Base-by-base conservation (phyloP, 2,329 filamentous ascomycete species). In the Penicillium sp. region DNA sequence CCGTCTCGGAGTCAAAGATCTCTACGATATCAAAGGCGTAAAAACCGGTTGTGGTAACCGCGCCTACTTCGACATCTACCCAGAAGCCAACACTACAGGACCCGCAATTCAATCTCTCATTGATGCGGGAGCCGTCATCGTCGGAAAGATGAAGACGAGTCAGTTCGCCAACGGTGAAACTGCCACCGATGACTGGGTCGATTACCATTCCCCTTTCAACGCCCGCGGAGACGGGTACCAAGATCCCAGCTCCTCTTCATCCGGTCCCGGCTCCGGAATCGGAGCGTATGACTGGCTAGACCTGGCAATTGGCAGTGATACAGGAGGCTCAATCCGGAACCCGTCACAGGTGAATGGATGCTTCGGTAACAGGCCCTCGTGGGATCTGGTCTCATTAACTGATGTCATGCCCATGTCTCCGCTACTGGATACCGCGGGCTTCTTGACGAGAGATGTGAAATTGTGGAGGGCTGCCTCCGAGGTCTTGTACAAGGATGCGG, bases 1-100 rank as follows among this genome's bases (percentile, higher is more conserved):
- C 3, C 78, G 86, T 16, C 68, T 88, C 1, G 85, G 80, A 2
- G 78, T 88, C 54, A 89, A 89, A 66, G 86, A 89, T 63, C 83
- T 87, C 35, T 85, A 80, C 64, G 77, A 85, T 61, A 73, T 88
- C 44, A 78, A 79, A 25, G 86, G 87, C 3, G 69, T 86, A 0
- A 78, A 79, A 13, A 86, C 83, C 0, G 78, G 78, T 1, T 76
- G 83, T 29, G 86, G 86, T 0, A 88, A 86, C 39, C 75, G 83
- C 23, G 82, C 85, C 1, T 89, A 82, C 78, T 80, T 80, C 29
- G 73, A 81, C 29, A 68, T 88, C 1, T 83, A 86, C 55, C 74
- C 77, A 0, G 65, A 77, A 2, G 73, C 77, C 0, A 77, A 72
- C 1, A 66, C 66, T 3, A 86, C 83, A 1, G 81, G 83, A 0